Base-by-base conservation (phyloP, 768 basidiomycete genomes). In the Tylopilus rubrobrunneus region DNA sequence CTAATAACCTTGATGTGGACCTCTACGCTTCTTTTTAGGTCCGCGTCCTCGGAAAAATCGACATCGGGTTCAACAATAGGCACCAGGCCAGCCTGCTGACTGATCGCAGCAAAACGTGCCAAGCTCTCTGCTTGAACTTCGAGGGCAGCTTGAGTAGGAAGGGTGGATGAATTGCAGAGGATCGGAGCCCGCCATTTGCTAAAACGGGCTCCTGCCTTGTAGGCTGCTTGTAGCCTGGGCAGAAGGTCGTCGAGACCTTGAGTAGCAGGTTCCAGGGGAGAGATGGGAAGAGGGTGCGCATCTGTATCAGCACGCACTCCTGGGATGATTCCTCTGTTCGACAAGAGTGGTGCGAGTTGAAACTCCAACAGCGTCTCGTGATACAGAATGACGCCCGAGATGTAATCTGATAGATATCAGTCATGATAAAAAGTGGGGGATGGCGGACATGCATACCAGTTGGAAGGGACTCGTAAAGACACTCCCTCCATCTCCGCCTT, bases 1-100 rank as follows among this genome's bases (percentile, higher is more conserved):
- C 65, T 65, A 46, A 79, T 77, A 21, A 74, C 73, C 64, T 71
- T 71, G 59, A 77, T 69, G 46, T 79, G 78, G 36, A 80, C 72
- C 54, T 78, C 74, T 1, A 71, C 70, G 52, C 77, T 79, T 56
- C 76, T 68, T 34, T 63, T 67, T 48, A 81, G 59, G 56, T 76
- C 73, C 21, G 78, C 76, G 41, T 80, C 78, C 31, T 69, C 78
- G 25, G 71, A 67, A 56, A 80, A 79, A 59, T 80, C 76, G 19
- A 80, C 74, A 58, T 81, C 79, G 12, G 77, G 79, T 58, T 80
- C 79, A 7, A 80, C 73, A 50, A 81, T 76, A 5, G 78, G 78
- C n/a, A 80, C 77, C 21, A 81, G 59, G 28, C 77, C 76, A 1
- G 77, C 78, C 62, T 78, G 71, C 57, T 80, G 78, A 60, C 76